Conservation (phyloP, 2,329 filamentous ascomycete genomes). For the Dissoconium aciculare region DNA sequence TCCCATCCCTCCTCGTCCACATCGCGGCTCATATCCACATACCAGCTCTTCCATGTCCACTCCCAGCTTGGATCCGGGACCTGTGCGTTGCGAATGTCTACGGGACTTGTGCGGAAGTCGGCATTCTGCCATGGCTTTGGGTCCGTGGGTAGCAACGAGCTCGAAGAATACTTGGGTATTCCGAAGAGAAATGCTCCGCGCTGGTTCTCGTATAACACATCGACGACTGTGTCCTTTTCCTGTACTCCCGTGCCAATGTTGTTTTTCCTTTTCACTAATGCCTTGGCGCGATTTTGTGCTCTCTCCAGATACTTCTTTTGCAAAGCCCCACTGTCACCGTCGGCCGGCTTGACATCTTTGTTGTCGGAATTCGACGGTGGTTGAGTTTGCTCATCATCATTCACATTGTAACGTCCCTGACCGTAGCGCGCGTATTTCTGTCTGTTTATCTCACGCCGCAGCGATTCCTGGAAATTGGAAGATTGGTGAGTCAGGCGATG, state of each 20-base stretch:
- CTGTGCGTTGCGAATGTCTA: slow-evolving; percentile 72
- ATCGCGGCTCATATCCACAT: slow-evolving; percentile 63
- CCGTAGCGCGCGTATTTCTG: slow-evolving; percentile 25
- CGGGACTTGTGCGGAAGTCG: slow-evolving; percentile 41
- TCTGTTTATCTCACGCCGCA: slow-evolving; percentile 19
- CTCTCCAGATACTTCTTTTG: slow-evolving; percentile 19
- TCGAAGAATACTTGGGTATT: slow-evolving; percentile 72
- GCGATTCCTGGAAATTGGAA: slow-evolving; percentile 14
- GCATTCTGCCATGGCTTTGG: slow-evolving; percentile 69
- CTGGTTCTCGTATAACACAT: slow-evolving; percentile 92
- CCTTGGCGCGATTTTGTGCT: slow-evolving; percentile 19
- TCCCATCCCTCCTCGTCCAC: slow-evolving; percentile 90
- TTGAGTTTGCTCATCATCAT: slow-evolving; percentile 4
- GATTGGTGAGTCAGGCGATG: slow-evolving; percentile 19
- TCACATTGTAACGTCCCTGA: slow-evolving; percentile 18
- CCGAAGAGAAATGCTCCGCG: slow-evolving; percentile 82
- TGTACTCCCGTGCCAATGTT: slow-evolving; percentile 16
- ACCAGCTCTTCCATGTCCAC: slow-evolving; percentile 65
- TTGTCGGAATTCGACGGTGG: slow-evolving; percentile 8
- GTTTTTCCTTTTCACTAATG: slow-evolving; percentile 20
- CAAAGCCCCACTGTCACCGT: slow-evolving; percentile 10
- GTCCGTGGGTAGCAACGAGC: slow-evolving; percentile 73
- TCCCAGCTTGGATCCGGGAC: slow-evolving; percentile 91
- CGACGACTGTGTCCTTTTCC: slow-evolving; percentile 44
- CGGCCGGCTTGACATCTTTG: slow-evolving; percentile 7